These are phyloP conservation scores for Medicago arabica DNA, from an alignment of 306 rosid species.

Conservation along the genomic window DNA sequence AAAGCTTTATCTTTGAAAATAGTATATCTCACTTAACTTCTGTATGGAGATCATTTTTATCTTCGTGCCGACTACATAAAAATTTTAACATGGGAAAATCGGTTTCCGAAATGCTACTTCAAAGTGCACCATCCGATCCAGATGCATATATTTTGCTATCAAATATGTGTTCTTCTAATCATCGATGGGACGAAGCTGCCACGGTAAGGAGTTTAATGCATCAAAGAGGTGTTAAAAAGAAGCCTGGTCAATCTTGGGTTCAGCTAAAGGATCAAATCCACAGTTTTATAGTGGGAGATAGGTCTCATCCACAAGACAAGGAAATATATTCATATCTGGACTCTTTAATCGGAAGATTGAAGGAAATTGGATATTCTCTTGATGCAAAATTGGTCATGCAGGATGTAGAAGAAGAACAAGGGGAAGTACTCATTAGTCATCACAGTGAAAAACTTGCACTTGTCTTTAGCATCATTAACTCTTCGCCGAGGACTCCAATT, in stretches of 20 bases:
- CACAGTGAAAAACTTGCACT: conserved; percentile 85
- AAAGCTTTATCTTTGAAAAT: conserved; percentile 63
- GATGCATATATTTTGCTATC: conserved; percentile 72
- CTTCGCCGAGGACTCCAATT: conserved; percentile 56
- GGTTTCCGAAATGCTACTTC: conserved; percentile 67
- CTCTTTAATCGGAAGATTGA: conserved; percentile 65
- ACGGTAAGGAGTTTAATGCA: conserved; percentile 70
- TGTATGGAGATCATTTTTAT: conserved; percentile 79
- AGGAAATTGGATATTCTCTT: conserved; percentile 71
- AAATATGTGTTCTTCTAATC: conserved; percentile 64
- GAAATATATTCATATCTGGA: conserved; percentile 65
- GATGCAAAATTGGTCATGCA: conserved; percentile 63
- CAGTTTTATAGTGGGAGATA: conserved; percentile 65
- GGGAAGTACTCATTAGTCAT: conserved; percentile 66
- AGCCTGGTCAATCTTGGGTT: conserved; percentile 89
- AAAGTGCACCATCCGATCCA: conserved; percentile 68
- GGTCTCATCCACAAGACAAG: conserved; percentile 56
- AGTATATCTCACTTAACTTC: conserved; percentile 63
- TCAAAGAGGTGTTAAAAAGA: conserved; percentile 70
- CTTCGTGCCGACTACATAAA: conserved; percentile 75
- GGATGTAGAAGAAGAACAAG: conserved; percentile 82
- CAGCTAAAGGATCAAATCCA: conserved; percentile 71
- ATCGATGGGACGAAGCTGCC: conserved; percentile 81
- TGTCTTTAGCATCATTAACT: conserved; percentile 62
- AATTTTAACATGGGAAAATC: conserved; percentile 74